Evolutionary conservation across 192 early-diverging fungal genomes (phyloP).

Genomic region (Mortierella antarctica): DNA sequence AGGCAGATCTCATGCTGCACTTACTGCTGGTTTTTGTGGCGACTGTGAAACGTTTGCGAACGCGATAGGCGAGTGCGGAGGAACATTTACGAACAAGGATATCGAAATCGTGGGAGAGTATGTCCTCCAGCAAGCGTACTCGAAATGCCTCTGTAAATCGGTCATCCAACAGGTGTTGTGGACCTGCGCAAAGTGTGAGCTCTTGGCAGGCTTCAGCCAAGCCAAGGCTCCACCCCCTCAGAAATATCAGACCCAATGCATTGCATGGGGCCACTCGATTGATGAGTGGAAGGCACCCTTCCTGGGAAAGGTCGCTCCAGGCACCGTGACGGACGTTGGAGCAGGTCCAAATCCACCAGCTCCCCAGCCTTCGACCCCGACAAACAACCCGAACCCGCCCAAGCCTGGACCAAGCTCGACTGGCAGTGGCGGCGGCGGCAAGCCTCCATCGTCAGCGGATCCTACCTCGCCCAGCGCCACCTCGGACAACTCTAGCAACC

Average conservation of each 20-base stretch:
- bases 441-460: neutral
- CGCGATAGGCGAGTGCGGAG: conserved; percentile 39
- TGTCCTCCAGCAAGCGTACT: conserved; percentile 11
- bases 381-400: neutral
- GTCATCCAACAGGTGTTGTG: conserved; percentile 43
- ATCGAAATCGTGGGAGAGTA: conserved; percentile 35
- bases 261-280: conserved; percentile 28
- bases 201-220: conserved; percentile 17
- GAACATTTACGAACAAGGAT: conserved; percentile 20
- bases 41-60: conserved; percentile 48
- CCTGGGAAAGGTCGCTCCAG: conserved; percentile 22
- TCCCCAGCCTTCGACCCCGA: neutral
- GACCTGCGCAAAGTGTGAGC: conserved; percentile 39
- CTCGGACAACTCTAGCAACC: conserved; percentile 17
- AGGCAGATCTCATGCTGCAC: conserved; percentile 16
- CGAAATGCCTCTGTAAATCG: conserved; percentile 32
- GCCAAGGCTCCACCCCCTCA: conserved; percentile 29
- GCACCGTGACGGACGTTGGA: conserved; percentile 29
- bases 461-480: conserved; percentile 6
- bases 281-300: conserved; percentile 24
- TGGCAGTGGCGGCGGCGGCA: conserved; percentile 4
- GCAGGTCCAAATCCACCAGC: neutral
- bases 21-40: conserved; percentile 29
- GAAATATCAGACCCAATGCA: conserved; percentile 38
- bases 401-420: neutral